phyloP scores from a whole-genome alignment of 768 basidiomycete species.

The Pleurotus sapidus region DNA sequence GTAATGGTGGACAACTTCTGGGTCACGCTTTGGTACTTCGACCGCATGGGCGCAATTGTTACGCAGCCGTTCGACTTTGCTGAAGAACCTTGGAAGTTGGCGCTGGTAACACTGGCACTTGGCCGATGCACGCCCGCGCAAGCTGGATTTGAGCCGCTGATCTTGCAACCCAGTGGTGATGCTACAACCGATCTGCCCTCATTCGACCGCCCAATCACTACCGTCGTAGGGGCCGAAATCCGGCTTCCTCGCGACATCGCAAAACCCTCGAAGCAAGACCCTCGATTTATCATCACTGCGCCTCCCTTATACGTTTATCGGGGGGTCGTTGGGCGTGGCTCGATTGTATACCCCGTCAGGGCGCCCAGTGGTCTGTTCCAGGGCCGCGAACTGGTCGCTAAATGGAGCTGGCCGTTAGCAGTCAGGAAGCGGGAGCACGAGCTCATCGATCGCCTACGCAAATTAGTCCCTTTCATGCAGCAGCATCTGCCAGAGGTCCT shows the following conservation, averaged over 20 bases:
- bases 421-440: not conserved
- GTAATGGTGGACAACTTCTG: not conserved
- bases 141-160: not conserved
- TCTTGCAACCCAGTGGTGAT: not conserved
- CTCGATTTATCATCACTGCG: not conserved
- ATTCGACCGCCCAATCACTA: not conserved
- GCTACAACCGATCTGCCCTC: not conserved
- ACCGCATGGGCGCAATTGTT: not conserved
- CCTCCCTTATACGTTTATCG: not conserved
- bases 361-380: not conserved
- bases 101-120: not conserved
- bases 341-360: not conserved
- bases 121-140: not conserved
- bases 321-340: not conserved
- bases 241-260: not conserved
- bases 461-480: not conserved
- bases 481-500: not conserved
- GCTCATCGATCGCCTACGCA: not conserved
- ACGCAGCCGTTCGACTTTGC: not conserved
- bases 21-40: not conserved
- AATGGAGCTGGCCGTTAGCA: not conserved
- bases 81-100: not conserved
- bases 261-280: not conserved
- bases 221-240: not conserved
- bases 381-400: not conserved